Evolutionary conservation across 805 yeast species (phyloP).

Genomic region (Kuraishia cidri): DNA sequence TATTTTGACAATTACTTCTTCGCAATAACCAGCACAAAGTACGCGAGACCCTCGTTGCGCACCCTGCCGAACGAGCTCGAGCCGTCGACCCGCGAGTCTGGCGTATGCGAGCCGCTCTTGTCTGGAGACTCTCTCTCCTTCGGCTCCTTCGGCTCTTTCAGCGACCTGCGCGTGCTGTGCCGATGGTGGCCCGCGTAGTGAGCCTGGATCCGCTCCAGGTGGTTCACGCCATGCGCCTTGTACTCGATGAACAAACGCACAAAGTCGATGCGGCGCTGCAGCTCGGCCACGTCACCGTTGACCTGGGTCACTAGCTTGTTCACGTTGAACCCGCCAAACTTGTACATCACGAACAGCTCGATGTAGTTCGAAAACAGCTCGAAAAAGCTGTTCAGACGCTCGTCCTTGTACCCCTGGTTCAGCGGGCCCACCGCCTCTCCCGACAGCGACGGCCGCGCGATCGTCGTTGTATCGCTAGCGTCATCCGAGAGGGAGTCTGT

Average conservation of each 20-base stretch:
- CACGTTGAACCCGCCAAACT: constrained; percentile 6
- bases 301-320: neutral
- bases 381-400: constrained; percentile 17
- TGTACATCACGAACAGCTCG: constrained; percentile 14
- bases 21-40: constrained; percentile 14
- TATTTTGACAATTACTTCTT: constrained; percentile 8
- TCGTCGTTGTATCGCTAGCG: neutral
- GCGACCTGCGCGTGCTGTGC: no score
- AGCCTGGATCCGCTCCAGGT: no score
- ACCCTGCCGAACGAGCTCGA: no score
- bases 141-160: no score
- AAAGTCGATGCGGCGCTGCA: constrained; percentile 9
- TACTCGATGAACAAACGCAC: constrained; percentile 20
- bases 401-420: constrained; percentile 12
- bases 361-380: constrained; percentile 18
- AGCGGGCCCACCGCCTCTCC: neutral
- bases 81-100: no score
- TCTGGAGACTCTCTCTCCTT: no score
- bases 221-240: constrained; percentile 7
- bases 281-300: neutral
- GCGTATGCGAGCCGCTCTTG: neutral
- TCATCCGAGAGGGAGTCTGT: neutral
- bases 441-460: neutral
- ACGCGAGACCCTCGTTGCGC: constrained; percentile 14
- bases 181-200: no score